These are phyloP conservation scores for Solioccasus polychromus DNA, from an alignment of 768 basidiomycete species.

Conservation along the genomic window DNA sequence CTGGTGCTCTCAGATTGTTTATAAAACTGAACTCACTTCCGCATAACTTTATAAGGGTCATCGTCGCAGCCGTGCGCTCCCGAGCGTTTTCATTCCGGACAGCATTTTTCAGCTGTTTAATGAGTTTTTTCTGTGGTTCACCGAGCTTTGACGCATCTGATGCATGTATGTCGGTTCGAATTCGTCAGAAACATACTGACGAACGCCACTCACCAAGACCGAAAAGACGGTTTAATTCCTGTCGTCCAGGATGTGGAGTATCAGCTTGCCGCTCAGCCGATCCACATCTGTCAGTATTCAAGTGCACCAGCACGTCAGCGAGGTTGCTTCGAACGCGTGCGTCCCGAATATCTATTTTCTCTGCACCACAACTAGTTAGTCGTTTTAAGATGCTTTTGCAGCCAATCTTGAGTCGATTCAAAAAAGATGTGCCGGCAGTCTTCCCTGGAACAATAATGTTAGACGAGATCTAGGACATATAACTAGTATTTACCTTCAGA, in stretches of 20 bases:
- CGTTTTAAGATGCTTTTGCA: too few relatives aligned
- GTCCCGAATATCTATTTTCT: constrained; percentile 4
- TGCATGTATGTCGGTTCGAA: neutral
- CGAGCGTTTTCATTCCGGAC: neutral
- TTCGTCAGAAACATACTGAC: neutral
- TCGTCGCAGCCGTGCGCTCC: constrained; percentile 22
- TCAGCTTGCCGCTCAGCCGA: neutral
- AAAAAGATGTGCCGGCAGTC: too few relatives aligned
- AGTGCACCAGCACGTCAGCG: constrained; percentile 11
- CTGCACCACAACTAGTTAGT: constrained; percentile 1
- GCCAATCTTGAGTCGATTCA: too few relatives aligned
- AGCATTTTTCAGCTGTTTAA: constrained; percentile 8
- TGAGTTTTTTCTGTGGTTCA: constrained; percentile 12
- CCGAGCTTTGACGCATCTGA: constrained; percentile 7
- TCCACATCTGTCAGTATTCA: neutral
- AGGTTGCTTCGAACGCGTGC: constrained; percentile 15
- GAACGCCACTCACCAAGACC: constrained; percentile 11
- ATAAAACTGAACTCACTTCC: constrained; percentile 10
- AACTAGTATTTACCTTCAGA: constrained; percentile 1
- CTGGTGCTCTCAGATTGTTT: neutral
- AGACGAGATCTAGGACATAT: neutral
- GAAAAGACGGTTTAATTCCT: constrained; percentile 11
- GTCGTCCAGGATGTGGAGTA: neutral
- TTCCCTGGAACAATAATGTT: too few relatives aligned
- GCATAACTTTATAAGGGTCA: constrained; percentile 21